phyloP scores from a whole-genome alignment of 257 asterid species.

The Gentiana macrophylla region DNA sequence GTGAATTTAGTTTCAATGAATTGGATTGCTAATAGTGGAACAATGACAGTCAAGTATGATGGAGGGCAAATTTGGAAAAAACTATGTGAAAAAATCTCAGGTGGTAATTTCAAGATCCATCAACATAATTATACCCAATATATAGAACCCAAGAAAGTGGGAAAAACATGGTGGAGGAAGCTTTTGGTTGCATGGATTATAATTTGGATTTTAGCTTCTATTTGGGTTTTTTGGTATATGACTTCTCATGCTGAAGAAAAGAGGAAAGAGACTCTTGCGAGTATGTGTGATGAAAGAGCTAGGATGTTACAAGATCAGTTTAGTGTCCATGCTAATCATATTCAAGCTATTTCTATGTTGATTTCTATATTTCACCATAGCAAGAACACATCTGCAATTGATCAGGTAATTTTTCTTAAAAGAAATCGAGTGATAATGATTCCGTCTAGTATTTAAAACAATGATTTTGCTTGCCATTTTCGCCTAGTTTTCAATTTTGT shows the following conservation, averaged over 20 bases:
- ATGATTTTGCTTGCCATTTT: slow-evolving; percentile 17
- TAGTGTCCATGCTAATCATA: slow-evolving; percentile 89
- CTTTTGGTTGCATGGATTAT: slow-evolving; percentile 43
- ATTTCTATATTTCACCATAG: slow-evolving; percentile 87
- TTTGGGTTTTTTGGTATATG: slow-evolving; percentile 42
- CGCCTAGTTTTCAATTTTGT: not conserved
- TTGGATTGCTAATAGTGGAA: slow-evolving; percentile 59
- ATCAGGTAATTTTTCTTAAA: slow-evolving; percentile 50
- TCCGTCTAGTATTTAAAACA: slow-evolving; percentile 49
- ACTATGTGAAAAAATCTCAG: slow-evolving; percentile 47
- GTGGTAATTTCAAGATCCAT: slow-evolving; percentile 38
- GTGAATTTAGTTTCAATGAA: slow-evolving; percentile 53
- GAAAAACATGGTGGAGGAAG: slow-evolving; percentile 56
- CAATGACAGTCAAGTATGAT: slow-evolving; percentile 60
- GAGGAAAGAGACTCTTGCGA: slow-evolving; percentile 59
- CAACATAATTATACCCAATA: slow-evolving; percentile 38
- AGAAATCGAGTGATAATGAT: not conserved
- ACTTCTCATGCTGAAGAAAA: slow-evolving; percentile 62
- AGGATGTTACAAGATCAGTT: slow-evolving; percentile 97
- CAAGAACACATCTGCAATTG: slow-evolving; percentile 20
- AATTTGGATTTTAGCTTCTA: slow-evolving; percentile 26
- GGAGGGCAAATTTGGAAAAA: slow-evolving; percentile 53
- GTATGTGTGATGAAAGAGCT: slow-evolving; percentile 97
- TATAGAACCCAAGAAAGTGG: slow-evolving; percentile 35
- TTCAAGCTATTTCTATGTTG: slow-evolving; percentile 91